Evolutionary conservation across 108 stramenopile species (phyloP), one percentile per base, ranked within the genome.

Genomic region (Pelagomonas calceolata): DNA sequence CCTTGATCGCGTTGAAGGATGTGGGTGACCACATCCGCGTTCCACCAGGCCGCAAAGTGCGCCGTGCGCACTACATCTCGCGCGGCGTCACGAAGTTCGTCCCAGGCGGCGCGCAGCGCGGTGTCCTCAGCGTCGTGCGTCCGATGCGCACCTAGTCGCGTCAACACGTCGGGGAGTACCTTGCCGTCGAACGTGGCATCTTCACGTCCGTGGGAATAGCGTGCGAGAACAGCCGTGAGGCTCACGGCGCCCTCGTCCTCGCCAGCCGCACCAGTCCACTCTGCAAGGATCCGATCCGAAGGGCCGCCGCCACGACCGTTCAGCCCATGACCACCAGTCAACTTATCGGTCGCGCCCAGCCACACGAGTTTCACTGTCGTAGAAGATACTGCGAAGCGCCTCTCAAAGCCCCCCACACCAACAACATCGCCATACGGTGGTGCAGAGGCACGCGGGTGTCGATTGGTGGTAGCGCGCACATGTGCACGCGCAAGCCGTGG

Each of bases 201-300:
- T 32, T 43, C 39, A 12, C 39, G 39, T 10, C 39, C 39, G 5
- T 12, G 5, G 43, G 46, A 45, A 31, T 32, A 69, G 30, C 32
- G 45, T 10, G 32, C n/a, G 69, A 69, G 60, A 32, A 69, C 45
- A 4, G 46, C 46, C 44, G 46, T 46, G 36, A 69, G 69, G 43
- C 31, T 32, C 5, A 69, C 30, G 4, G 44, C 69, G 43, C 33
- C 46, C n/a, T 69, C 69, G 14, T 69, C 69, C 0, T 68, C 33
- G 37, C 30, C 44, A 0, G 44, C 69, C 4, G n/a, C 51, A 32
- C 67, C 63, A 32, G 76, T 73, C 76, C 76, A 77, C 34, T 72
- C 76, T 3, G 45, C 63, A 31, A 77, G 15, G 32, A 77, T 75
- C 34, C 43, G 67, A 15, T 70, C 69, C 12, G 66, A 35, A 32